phyloP scores from a whole-genome alignment of 306 rosid genomes.

The Malus fusca region DNA sequence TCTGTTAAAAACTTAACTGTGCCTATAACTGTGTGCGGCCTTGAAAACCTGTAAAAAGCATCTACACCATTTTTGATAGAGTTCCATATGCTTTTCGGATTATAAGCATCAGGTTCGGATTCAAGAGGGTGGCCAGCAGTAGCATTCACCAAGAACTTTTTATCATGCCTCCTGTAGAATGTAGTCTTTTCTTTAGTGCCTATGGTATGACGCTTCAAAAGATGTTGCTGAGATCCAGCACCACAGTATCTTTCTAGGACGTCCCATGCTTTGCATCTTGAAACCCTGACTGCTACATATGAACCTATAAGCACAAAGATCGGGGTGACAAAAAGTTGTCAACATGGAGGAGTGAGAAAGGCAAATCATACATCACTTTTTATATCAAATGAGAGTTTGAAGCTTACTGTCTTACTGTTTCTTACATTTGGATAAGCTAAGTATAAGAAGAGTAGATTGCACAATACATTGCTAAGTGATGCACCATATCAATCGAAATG shows the following conservation, averaged over 20 bases:
- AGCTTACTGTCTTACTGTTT: neutral
- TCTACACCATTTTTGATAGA: slow-evolving; percentile 33
- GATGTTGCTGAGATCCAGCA: slow-evolving; percentile 24
- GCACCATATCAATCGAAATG: neutral
- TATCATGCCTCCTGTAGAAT: slow-evolving; percentile 13
- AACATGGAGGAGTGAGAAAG: neutral
- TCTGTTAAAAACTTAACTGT: slow-evolving; percentile 57
- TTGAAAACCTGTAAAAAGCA: slow-evolving; percentile 89
- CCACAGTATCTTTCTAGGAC: slow-evolving; percentile 16
- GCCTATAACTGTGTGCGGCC: slow-evolving; percentile 97
- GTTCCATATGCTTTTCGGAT: slow-evolving; percentile 33
- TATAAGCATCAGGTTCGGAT: slow-evolving; percentile 52
- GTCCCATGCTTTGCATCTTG: slow-evolving; percentile 34
- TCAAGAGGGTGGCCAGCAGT: slow-evolving; percentile 59
- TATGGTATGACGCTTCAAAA: slow-evolving; percentile 5
- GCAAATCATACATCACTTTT: neutral
- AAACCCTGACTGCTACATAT: slow-evolving; percentile 23
- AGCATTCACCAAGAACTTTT: slow-evolving; percentile 43
- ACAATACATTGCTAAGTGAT: neutral
- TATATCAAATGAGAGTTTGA: neutral
- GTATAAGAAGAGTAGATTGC: neutral
- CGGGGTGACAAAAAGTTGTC: neutral
- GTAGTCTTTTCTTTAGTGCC: slow-evolving; percentile 26
- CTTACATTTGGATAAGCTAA: neutral
- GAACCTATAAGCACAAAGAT: slow-evolving; percentile 32